Evolutionary conservation across 208 protist genomes (phyloP).

Genomic region (Acanthamoeba castellanii): DNA sequence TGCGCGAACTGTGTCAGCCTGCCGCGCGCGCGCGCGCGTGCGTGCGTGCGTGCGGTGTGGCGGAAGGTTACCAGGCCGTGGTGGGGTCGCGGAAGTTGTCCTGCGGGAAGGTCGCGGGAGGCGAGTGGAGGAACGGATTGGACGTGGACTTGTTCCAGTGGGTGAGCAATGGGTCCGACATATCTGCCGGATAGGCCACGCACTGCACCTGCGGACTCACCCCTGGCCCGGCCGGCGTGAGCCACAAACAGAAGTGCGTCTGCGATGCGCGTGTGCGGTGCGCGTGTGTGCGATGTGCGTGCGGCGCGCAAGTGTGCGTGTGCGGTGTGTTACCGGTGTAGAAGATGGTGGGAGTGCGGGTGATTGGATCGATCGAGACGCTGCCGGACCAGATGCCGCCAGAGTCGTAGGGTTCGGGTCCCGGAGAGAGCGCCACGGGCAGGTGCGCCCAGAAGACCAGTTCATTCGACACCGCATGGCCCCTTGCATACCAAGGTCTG

Average conservation of each 20-base stretch:
- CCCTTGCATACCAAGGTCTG: neutral
- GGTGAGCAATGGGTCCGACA: constrained; percentile 20
- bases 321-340: constrained; percentile 1
- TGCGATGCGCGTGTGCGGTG: neutral
- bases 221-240: neutral
- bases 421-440: constrained; percentile 15
- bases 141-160: constrained; percentile 41
- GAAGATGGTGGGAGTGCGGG: neutral
- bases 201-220: constrained; percentile 49
- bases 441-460: constrained; percentile 27
- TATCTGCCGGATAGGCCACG: constrained; percentile 3
- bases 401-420: neutral
- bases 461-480: constrained; percentile 14
- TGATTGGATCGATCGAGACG: constrained; percentile 28
- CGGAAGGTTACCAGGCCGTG: neutral
- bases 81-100: constrained; percentile 4
- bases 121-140: constrained; percentile 12
- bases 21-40: neutral
- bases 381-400: constrained; percentile 48
- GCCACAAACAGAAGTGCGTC: neutral
- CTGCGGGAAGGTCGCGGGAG: neutral
- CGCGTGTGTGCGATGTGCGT: too few relatives aligned
- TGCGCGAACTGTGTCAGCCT: neutral
- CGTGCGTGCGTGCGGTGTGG: neutral
- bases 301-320: neutral